A percentile compares a stretch with the other conserved stretches of the same genome.
phyloP scores from a whole-genome alignment of 768 basidiomycete genomes.

The Pleurotus tuoliensis region DNA sequence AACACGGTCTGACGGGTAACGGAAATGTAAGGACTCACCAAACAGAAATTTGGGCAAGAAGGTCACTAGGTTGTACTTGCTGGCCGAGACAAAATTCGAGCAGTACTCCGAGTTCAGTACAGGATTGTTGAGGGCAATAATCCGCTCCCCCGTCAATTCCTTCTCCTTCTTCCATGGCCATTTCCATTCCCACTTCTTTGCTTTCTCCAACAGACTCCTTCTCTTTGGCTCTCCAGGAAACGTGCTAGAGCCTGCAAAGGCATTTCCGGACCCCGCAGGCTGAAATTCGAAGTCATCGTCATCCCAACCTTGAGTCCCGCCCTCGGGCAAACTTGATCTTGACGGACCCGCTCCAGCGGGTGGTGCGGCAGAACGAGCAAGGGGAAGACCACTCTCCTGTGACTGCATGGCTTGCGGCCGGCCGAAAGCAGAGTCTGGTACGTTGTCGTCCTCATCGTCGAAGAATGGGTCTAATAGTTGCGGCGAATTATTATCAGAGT shows the following conservation, averaged over 20 bases:
- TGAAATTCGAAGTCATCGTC: conserved; percentile 65
- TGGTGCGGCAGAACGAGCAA: conserved; percentile 55
- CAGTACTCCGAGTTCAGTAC: conserved; percentile 61
- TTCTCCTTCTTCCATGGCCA: conserved; percentile 83
- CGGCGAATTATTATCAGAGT: conserved; percentile 37
- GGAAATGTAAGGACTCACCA: conserved; percentile 46
- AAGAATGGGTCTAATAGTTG: conserved; percentile 83
- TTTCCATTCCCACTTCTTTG: conserved; percentile 51
- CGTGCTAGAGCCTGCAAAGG: conserved; percentile 41
- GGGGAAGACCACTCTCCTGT: conserved; percentile 53
- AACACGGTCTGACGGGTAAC: no score
- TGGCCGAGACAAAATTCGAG: conserved; percentile 87
- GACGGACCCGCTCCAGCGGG: conserved; percentile 56
- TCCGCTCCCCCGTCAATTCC: conserved; percentile 65
- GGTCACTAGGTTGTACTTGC: conserved; percentile 86
- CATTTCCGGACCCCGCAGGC: conserved; percentile 24
- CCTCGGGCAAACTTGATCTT: conserved; percentile 33
- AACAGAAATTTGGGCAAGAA: conserved; percentile 92
- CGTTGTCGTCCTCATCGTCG: conserved; percentile 77
- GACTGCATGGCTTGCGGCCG: conserved; percentile 44
- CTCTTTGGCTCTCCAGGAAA: conserved; percentile 29
- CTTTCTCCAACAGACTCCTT: conserved; percentile 15
- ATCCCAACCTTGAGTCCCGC: conserved; percentile 64
- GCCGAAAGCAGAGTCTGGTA: conserved; percentile 67
- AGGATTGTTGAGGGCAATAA: conserved; percentile 80